These are phyloP conservation scores for Rubus parviflorus DNA, from an alignment of 306 rosid genomes.

Conservation along the genomic window DNA sequence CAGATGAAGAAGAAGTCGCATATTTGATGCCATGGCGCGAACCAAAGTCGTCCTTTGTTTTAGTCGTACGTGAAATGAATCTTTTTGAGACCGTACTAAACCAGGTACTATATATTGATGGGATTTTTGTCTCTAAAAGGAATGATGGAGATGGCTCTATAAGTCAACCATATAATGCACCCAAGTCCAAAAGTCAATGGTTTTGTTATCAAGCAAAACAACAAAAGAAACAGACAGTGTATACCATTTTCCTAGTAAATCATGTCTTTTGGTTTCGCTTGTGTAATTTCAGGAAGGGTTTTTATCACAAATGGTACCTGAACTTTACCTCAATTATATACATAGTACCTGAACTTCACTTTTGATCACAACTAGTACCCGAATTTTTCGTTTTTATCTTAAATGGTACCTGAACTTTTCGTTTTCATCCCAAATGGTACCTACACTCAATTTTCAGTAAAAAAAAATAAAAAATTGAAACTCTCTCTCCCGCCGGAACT, in stretches of 20 bases:
- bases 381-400: no score
- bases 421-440: no score
- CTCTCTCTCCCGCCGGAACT: no score
- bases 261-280: neutral
- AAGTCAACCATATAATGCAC: slow-evolving; percentile 3
- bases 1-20: neutral
- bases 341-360: no score
- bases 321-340: no score
- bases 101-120: neutral
- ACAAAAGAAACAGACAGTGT: neutral
- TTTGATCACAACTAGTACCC: no score
- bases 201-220: neutral
- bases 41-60: neutral
- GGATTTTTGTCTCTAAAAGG: neutral
- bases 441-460: no score
- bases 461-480: no score
- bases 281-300: no score
- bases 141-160: neutral
- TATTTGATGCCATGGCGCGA: neutral
- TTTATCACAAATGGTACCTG: no score
- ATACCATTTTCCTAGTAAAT: no score
- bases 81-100: neutral
- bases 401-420: no score
- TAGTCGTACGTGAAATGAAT: neutral
- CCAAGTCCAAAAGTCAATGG: neutral